phyloP scores from a whole-genome alignment of 2,329 filamentous ascomycete genomes.

The Nothopassalora personata region DNA sequence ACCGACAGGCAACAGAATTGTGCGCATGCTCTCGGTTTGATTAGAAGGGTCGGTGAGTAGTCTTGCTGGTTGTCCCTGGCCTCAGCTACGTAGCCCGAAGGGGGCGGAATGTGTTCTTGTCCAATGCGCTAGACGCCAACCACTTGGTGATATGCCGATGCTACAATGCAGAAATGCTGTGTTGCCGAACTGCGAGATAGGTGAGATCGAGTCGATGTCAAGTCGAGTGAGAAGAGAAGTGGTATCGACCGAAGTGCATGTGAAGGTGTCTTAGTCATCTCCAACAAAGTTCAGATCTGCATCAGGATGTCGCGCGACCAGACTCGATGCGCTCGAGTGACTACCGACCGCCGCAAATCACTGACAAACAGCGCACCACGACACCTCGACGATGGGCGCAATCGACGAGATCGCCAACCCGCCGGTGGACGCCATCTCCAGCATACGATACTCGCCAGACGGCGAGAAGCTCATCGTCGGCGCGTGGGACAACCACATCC shows the following conservation, averaged over 20 bases:
- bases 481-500: constrained; percentile 90
- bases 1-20: constrained; percentile 46
- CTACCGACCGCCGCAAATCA: not conserved
- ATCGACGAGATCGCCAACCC: constrained; percentile 65
- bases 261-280: not conserved
- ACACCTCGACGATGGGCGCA: constrained; percentile 10
- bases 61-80: not conserved
- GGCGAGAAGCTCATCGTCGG: constrained; percentile 75
- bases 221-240: not conserved
- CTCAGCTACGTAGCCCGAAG: not conserved
- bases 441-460: constrained; percentile 80
- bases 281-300: not conserved
- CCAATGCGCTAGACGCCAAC: no score
- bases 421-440: constrained; percentile 80
- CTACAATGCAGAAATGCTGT: no score
- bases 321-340: not conserved
- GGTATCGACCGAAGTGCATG: not conserved
- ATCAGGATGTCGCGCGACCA: not conserved
- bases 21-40: constrained; percentile 15
- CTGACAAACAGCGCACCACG: not conserved
- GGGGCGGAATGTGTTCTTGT: not conserved
- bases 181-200: no score
- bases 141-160: no score
- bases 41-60: not conserved
- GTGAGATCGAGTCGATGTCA: not conserved